Conservation (phyloP, 768 basidiomycete genomes). For the Coprinopsis cinerea region DNA sequence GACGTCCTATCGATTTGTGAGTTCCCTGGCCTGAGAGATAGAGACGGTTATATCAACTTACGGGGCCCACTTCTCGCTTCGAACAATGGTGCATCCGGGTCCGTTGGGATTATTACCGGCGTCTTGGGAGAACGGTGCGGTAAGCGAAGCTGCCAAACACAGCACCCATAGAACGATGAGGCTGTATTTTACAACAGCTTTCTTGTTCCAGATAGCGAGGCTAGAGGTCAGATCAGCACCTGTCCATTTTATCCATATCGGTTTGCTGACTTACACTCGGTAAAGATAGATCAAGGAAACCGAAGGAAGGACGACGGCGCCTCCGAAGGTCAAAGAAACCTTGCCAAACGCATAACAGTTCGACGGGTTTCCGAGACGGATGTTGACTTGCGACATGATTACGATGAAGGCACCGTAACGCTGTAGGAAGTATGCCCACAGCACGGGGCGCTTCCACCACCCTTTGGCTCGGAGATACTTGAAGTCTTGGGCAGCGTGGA, state of each 20-base stretch:
- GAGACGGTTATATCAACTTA: background rate
- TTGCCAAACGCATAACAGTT: background rate
- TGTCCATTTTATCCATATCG: background rate
- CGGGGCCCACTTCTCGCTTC: background rate
- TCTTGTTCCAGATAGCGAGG: background rate
- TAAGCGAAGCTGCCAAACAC: background rate
- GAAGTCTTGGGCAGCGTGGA: background rate
- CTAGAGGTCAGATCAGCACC: background rate
- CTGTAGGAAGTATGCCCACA: background rate
- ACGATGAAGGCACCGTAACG: background rate
- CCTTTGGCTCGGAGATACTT: background rate
- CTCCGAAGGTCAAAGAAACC: background rate
- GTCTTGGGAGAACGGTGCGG: background rate
- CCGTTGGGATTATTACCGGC: background rate
- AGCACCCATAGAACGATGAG: background rate
- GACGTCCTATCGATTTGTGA: background rate
- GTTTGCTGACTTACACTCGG: background rate
- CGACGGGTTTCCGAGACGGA: background rate
- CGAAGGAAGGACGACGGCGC: background rate
- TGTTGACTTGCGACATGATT: background rate
- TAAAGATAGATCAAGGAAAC: constrained; percentile 1
- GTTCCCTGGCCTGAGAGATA: background rate
- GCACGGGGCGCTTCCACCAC: background rate
- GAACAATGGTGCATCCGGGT: background rate
- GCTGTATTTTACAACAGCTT: background rate